Evolutionary conservation across 2,329 filamentous ascomycete species (phyloP).

Genomic region (Diaporthe citrichinensis): DNA sequence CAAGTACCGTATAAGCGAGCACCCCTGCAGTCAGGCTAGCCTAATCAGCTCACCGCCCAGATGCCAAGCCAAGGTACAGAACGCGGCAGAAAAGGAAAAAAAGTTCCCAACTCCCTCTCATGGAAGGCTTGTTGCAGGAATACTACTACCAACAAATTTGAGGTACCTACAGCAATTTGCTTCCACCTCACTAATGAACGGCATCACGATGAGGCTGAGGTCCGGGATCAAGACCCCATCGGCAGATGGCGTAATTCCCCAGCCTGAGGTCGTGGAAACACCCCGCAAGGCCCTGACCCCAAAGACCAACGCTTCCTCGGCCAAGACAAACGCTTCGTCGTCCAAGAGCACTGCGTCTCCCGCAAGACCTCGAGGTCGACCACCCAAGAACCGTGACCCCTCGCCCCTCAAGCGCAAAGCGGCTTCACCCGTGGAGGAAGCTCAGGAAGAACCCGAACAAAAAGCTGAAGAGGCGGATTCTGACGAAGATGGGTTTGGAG

Average conservation of each 20-base stretch:
- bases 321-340: neutral
- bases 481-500: constrained; percentile 70
- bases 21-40: constrained; percentile 23
- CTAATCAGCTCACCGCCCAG: constrained; percentile 25
- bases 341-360: constrained; percentile 17
- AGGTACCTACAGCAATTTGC: constrained; percentile 8
- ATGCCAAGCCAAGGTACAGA: constrained; percentile 12
- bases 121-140: constrained; percentile 5
- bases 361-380: constrained; percentile 20
- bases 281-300: constrained; percentile 28
- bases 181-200: constrained; percentile 26
- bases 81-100: constrained; percentile 44
- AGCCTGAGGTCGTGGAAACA: constrained; percentile 30
- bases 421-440: constrained; percentile 64
- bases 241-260: constrained; percentile 37
- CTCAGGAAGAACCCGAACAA: constrained; percentile 50
- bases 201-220: constrained; percentile 39
- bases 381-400: constrained; percentile 22
- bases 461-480: constrained; percentile 52
- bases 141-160: neutral
- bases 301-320: constrained; percentile 26
- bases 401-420: constrained; percentile 74
- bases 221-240: constrained; percentile 41
- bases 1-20: neutral
- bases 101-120: constrained; percentile 32